Evolutionary conservation across 176 grass and related monocot genomes (phyloP), one percentile per base, ranked within the genome.

Genomic region (Eleusine coracana): DNA sequence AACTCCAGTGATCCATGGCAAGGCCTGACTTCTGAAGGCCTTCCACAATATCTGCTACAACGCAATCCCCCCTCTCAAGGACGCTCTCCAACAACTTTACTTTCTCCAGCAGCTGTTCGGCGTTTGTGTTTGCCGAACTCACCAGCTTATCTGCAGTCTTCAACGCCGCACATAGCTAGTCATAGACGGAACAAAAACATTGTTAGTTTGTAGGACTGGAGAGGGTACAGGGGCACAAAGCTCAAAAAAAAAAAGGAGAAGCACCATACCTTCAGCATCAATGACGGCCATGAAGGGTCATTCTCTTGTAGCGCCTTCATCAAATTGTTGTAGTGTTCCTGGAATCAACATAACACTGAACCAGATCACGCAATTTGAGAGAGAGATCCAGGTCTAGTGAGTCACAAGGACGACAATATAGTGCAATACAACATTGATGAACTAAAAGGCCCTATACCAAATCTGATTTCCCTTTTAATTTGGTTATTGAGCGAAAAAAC

Each of bases 301-400:
- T 90, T 90, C 52, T 86, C 79, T 61, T 46, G 50, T 4, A 86
- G 74, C 0, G 79, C 70, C 62, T 90, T 86, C 84, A 86, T 83
- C 84, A 90, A 52, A 83, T 62, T 79, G 68, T 79, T 64, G 66
- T 90, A 90, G 25, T 86, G 67, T 70, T 86, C 84, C 88, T 90
- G 75, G 41, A 70, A 16, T 60, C 58, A 84, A 34, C n/a, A 72
- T 56, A 21, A 58, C 17, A 42, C 72, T 63, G 18, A 81, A 37
- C 38, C 15, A 14, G 1, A 65, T 11, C 5, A 41, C 5, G 61
- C 1, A 52, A 36, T 15, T 52, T 40, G 54, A 51, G 13, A 71
- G 34, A 37, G 28, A 39, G 54, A 51, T 38, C 9, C 0, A 40
- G 62, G 34, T 27, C 18, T 7, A 29, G 3, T 60, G 2, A 48